Evolutionary conservation across 805 yeast genomes (phyloP), one percentile per base, ranked within the genome.

Genomic region (Geotrichum ghanense): DNA sequence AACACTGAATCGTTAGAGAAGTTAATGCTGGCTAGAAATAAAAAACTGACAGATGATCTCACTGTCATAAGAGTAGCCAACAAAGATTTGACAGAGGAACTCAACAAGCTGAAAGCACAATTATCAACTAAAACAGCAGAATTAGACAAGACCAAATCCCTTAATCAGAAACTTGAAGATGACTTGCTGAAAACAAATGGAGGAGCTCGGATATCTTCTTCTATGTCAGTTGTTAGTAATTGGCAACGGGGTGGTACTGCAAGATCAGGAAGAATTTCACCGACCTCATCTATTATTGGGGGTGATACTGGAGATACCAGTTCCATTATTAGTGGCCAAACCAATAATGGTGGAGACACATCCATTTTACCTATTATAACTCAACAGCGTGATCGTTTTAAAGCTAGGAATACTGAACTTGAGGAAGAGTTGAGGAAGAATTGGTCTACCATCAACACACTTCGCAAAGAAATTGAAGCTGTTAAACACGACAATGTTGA

Each of bases 311-410:
- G 54, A 7, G 53, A 51, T 9, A 37, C 44, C n/a, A 26, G 27
- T 1, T 34, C 50, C 3, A 51, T 47, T 5, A 44, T 64, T 6
- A 59, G 37, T 2, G 46, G 47, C 21, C 45, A 51, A 16, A 51
- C 44, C n/a, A 22, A 41, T 19, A 20, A 20, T 2, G 23, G 43
- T 20, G 41, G 22, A 16, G 76, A 74, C 45, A 58, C 70, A n/a
- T 51, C 57, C 79, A 3, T 89, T 23, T 64, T 90, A 44, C 94
- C 95, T 1, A 87, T 90, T 45, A 78, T 92, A 23, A 88, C 96
- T 12, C 89, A 90, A 59, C 98, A 90, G 67, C 78, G 98, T 61
- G 98, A 90, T 63, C 71, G 98, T 51, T 88, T 89, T 70, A 79
- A 94, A 56, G 74, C 76, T n/a, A 74, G 87, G 46, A 86, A 83